phyloP scores from a whole-genome alignment of 495 filamentous ascomycete genomes.

The Penicillium roqueforti region DNA sequence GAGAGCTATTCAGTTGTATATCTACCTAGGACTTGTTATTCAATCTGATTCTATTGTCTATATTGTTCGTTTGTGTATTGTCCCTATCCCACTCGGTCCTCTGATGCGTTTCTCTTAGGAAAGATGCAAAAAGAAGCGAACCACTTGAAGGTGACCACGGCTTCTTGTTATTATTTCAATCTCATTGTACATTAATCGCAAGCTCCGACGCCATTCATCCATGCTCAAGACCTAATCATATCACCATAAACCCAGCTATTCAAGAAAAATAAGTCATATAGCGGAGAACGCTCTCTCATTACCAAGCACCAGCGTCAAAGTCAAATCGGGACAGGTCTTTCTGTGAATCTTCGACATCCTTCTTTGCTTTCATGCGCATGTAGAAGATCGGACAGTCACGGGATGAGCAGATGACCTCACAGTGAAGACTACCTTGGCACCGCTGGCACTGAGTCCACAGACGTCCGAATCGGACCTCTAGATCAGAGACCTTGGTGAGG shows the following conservation, averaged over 20 bases:
- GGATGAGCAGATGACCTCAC: slow-evolving; percentile 94
- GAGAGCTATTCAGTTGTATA: neutral
- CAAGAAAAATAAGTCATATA: slow-evolving; percentile 5
- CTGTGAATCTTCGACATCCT: slow-evolving; percentile 92
- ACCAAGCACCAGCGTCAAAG: slow-evolving; percentile 65
- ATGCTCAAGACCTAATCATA: neutral
- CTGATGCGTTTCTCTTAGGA: no score
- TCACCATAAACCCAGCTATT: neutral
- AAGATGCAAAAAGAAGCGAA: slow-evolving; percentile 3
- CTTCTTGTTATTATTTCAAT: slow-evolving; percentile 2
- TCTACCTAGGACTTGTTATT: neutral
- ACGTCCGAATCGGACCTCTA: slow-evolving; percentile 88
- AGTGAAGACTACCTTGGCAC: slow-evolving; percentile 96
- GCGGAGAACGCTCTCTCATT: slow-evolving; percentile 14
- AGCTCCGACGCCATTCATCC: slow-evolving; percentile 5
- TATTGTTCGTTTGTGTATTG: neutral
- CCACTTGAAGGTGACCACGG: neutral
- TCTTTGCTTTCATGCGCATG: slow-evolving; percentile 99
- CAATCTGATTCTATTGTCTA: neutral
- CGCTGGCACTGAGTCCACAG: slow-evolving; percentile 99
- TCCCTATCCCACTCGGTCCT: no score
- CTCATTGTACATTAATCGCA: slow-evolving; percentile 2
- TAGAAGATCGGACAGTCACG: slow-evolving; percentile 99
- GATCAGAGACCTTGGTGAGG: slow-evolving; percentile 76
- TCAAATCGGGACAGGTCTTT: slow-evolving; percentile 92